Evolutionary conservation across 176 grass and related monocot genomes (phyloP), one percentile per base, ranked within the genome.

Genomic region (Leersia perrieri): DNA sequence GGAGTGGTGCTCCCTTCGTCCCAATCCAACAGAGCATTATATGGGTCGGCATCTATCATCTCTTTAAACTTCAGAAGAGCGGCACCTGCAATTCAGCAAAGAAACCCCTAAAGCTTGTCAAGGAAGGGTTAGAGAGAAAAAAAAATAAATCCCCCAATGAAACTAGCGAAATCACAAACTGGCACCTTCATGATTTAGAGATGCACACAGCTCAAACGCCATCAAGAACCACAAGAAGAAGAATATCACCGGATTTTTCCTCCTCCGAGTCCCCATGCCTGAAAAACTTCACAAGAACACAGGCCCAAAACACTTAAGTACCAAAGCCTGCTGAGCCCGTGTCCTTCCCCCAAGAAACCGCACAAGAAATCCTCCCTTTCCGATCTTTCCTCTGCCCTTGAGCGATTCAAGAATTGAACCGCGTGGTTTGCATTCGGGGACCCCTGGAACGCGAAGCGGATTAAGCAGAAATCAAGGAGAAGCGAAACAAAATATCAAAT

Each of bases 161-260:
- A 68, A 39, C 32, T 25, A 16, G 33, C 13, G 28, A 72, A 82
- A 60, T 9, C 36, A 70, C 63, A 69, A 72, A 39, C 14, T 28
- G 15, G 61, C 67, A 98, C 96, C 96, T 94, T 98, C 92, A 34
- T 73, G 86, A 57, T 82, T 91, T 41, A 91, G 33, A 3, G 85
- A 79, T 53, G 78, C 80, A 68, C 90, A 94, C 9, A 78, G 72
- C 69, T 87, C 22, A 47, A 72, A 85, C 60, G 73, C 11, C 75
- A 75, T 26, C 64, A 85, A 32, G 65, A 95, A 62, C 81, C 70
- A 93, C 42, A 95, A 72, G 32, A 90, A 30, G 3, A 88, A 35
- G 14, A 41, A 87, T 9, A 80, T n/a, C 58, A 60, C 25, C 33
- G 23, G 81, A 13, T 35, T 13, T 31, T 68, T 91, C 92, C 86